Base-by-base conservation (phyloP, 139 green algal species). In the Volvox reticuliferus region DNA sequence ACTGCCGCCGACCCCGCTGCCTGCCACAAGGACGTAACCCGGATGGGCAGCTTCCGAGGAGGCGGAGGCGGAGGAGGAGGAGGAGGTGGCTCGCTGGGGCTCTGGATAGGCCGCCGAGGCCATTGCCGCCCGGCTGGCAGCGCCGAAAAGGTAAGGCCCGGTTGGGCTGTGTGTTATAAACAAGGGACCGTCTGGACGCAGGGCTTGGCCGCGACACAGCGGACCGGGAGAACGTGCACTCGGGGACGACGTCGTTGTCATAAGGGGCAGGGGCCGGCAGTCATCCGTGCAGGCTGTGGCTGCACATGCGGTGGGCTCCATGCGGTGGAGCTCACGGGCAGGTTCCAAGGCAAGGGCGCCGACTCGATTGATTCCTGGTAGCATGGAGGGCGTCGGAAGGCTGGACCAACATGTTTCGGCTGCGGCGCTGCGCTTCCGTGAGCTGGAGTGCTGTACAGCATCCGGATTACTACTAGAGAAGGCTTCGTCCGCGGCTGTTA, bases 51-150 rank as follows among this genome's bases (percentile, higher is more conserved):
- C 44, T 55, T 55, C n/a, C 13, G 73, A 9, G 73, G n/a, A 18
- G 37, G 30, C 28, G 73, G 73, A 12, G 28, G 73, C 21, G 32
- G 44, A 55, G 44, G 75, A 17, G 75, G 32, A 28, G 44, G 32
- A 17, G 75, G 75, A 18, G 30, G 75, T 2, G 32, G 44, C 32
- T 17, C 75, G 75, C 17, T 81, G 75, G 1, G 75, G 75, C 75
- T 84, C 78, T 20, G 78, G 33, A 20, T 35, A 84, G 36, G 78
- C 78, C 2, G 78, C 78, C 17, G 78, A 84, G 36, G 78, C 78
- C 12, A 84, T 19, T 22, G 78, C 35, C 36, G 78, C 78, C 6
- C 37, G 36, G 37, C 78, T 26, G 21, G 71, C 65, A 12, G 65
- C 21, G 12, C 65, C 65, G 12, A 28, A 5, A 73, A 28, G 65